Evolutionary conservation across 2,329 filamentous ascomycete species (phyloP).

Genomic region (Botrytis medusae): DNA sequence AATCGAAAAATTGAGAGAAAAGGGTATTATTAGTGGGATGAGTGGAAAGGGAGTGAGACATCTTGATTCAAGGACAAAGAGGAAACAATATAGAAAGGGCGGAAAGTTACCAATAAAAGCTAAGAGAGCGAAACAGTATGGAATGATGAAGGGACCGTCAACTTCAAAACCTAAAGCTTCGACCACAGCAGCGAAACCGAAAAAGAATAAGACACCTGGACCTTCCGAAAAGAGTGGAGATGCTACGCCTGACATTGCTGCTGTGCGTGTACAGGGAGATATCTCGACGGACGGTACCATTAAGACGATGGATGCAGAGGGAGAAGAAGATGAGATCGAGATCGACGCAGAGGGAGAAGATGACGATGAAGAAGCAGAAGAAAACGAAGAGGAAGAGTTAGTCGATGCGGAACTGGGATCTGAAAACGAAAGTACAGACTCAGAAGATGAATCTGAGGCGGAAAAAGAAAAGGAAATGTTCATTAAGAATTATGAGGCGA

Average conservation of each 20-base stretch:
- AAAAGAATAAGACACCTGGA: background rate
- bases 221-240: background rate
- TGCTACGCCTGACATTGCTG: background rate
- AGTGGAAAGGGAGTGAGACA: constrained; percentile 23
- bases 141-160: constrained; percentile 21
- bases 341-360: constrained; percentile 3
- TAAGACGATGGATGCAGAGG: constrained; percentile 1
- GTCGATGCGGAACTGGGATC: constrained; percentile 13
- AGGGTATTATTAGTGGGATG: constrained; percentile 19
- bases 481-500: constrained; percentile 19
- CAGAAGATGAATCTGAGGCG: constrained; percentile 21
- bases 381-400: background rate
- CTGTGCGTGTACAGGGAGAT: background rate
- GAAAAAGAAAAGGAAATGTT: constrained; percentile 23
- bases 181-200: background rate
- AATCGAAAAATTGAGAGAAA: constrained; percentile 26
- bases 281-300: constrained; percentile 9
- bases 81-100: constrained; percentile 22
- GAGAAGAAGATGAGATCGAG: constrained; percentile 1
- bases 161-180: constrained; percentile 8
- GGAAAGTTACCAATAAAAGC: constrained; percentile 4
- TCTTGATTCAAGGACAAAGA: constrained; percentile 23
- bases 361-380: constrained; percentile 11
- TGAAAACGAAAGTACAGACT: constrained; percentile 18
- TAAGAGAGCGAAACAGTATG: constrained; percentile 12